Conservation (phyloP, 2,329 filamentous ascomycete genomes). For the Xylaria sp. region DNA sequence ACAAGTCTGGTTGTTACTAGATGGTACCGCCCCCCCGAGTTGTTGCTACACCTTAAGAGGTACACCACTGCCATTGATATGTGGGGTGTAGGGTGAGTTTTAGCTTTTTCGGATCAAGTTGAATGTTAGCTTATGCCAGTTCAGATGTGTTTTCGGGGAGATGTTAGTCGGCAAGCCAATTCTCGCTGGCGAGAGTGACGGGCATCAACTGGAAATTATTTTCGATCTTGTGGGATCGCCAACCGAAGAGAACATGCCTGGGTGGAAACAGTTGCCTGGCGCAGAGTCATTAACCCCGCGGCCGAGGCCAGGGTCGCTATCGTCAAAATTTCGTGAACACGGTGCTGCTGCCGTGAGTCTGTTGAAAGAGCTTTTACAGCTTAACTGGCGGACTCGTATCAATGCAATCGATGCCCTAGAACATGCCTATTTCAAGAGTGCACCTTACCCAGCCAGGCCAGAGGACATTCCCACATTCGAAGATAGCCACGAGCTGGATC, state of each 20-base stretch:
- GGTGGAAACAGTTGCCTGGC: conserved; percentile 85
- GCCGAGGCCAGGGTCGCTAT: conserved; percentile 71
- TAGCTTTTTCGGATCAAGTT: background rate
- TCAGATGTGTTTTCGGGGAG: conserved; percentile 94
- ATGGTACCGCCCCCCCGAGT: conserved; percentile 96
- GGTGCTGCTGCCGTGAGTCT: conserved; percentile 79
- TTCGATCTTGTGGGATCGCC: conserved; percentile 93
- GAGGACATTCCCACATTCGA: conserved; percentile 91
- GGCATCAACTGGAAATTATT: conserved; percentile 91
- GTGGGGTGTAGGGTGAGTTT: conserved; percentile 91
- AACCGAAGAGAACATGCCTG: conserved; percentile 91
- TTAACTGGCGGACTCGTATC: conserved; percentile 89
- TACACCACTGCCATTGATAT: conserved; percentile 99
- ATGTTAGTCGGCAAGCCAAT: conserved; percentile 97
- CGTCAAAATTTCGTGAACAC: conserved; percentile 79
- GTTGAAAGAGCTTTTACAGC: conserved; percentile 81
- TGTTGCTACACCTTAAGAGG: conserved; percentile 84
- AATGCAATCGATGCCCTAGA: conserved; percentile 94
- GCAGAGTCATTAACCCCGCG: conserved; percentile 78
- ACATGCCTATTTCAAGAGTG: conserved; percentile 88
- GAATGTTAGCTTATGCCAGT: conserved; percentile 40
- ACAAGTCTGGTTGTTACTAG: conserved; percentile 96
- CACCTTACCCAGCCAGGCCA: conserved; percentile 81
- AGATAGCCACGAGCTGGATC: conserved; percentile 96
- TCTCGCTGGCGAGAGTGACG: conserved; percentile 86